Base-by-base conservation (phyloP, 2,329 filamentous ascomycete species). In the Dothiorella sarmentorum region DNA sequence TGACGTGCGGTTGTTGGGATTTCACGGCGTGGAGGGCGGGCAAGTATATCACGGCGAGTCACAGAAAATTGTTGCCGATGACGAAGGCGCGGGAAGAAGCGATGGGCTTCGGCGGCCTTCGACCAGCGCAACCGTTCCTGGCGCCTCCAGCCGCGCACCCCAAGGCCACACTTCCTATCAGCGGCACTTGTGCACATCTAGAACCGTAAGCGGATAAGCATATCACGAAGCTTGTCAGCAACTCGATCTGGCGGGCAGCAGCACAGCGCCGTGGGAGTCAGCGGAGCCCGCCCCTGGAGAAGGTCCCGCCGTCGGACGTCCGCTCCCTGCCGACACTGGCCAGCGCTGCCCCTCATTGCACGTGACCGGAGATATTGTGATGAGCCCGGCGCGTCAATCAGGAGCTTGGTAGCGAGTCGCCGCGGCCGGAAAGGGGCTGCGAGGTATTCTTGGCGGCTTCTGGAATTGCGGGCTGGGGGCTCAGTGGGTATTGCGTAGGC, bases 271-370 rank as follows among this genome's bases (percentile, higher is more conserved):
- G 49, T 53, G 49, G 47, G 31, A 29, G 24, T n/a, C 49, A 53
- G 49, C 49, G 49, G 49, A 40, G 22, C 35, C 35, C 49, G 49
- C 49, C 49, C 49, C 35, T 53, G 49, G 49, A 53, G 49, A 22
- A 29, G 49, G 49, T 53, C 49, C 49, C 49, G 49, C 49, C 49
- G 49, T 10, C 24, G 49, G 31, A 17, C 31, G 51, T 61, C 59
- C 57, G 45, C 35, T 56, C 38, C 38, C 43, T 27, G 51, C 17
- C 59, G 35, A 43, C 11, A 31, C 42, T 33, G 33, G 51, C 49
- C 31, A 29, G 45, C 17, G 52, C 37, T 70, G 64, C 68, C 69
- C 69, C 69, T 70, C 69, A 66, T 60, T 65, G 56, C 69, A 71
- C 69, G 69, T 71, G 66, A 68, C 61, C 26, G 13, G 43, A 31